Percentiles rank a stretch among this genome's conserved stretches.
Evolutionary conservation across 2,329 filamentous ascomycete species (phyloP).

Genomic region (Escovopsis sp.): DNA sequence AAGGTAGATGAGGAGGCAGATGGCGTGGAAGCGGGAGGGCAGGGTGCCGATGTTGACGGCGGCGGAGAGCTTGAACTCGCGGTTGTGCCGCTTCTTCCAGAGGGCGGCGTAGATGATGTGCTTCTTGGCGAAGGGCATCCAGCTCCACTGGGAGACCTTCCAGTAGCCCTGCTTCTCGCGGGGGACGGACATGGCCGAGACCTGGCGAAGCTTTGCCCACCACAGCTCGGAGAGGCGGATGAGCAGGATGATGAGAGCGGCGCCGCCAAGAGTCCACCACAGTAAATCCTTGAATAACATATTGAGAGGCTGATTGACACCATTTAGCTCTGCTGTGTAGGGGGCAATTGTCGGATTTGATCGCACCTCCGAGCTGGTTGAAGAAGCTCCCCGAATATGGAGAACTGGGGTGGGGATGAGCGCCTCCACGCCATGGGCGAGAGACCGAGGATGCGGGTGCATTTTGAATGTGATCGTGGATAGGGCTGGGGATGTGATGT

Average conservation of each 20-base stretch:
- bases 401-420: slow-evolving; percentile 18
- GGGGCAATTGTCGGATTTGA: slow-evolving; percentile 37
- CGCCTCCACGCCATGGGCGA: slow-evolving; percentile 16
- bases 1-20: slow-evolving; percentile 43
- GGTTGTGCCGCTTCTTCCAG: slow-evolving; percentile 51
- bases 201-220: slow-evolving; percentile 42
- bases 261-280: slow-evolving; percentile 46
- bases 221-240: slow-evolving; percentile 39
- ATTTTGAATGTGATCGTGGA: slow-evolving; percentile 12
- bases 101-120: slow-evolving; percentile 46
- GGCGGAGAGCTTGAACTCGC: slow-evolving; percentile 47
- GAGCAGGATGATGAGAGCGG: slow-evolving; percentile 37
- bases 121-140: slow-evolving; percentile 49
- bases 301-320: slow-evolving; percentile 46
- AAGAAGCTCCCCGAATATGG: slow-evolving; percentile 14
- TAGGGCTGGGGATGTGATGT: not conserved
- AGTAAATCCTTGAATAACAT: slow-evolving; percentile 40
- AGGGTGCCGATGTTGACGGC: slow-evolving; percentile 48
- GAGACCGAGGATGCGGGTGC: slow-evolving; percentile 17
- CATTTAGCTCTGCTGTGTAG: slow-evolving; percentile 41
- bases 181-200: slow-evolving; percentile 41
- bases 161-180: slow-evolving; percentile 43
- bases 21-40: slow-evolving; percentile 47
- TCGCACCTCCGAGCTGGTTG: slow-evolving; percentile 15
- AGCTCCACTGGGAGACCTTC: slow-evolving; percentile 40